Evolutionary conservation across 1,284 basidiomycete species (phyloP), one percentile per base, ranked within the genome.

Genomic region (Cutaneotrichosporon sp.): DNA sequence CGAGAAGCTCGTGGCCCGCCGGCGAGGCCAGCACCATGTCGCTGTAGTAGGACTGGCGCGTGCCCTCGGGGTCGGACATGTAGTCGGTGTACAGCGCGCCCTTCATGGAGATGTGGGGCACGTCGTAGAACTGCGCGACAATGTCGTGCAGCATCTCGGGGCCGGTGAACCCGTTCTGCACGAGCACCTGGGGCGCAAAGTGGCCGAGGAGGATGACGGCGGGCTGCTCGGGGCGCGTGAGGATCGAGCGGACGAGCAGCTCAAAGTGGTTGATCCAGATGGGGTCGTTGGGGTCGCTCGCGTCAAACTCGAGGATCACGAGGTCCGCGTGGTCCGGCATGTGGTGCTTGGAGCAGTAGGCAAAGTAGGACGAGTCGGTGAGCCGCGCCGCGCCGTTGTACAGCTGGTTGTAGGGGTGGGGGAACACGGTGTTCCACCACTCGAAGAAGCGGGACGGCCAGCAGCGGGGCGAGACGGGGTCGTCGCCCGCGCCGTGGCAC

Each of bases 391-490:
- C 94, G 29, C 94, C 94, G 76, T 97, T 97, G n/a, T 94, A 97
- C 67, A 97, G 85, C 77, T 97, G 93, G 10, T 91, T 92, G 1
- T 90, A 90, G 0, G 93, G 93, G 78, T 97, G 91, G 2, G 94
- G 94, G 81, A 97, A 97, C 11, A 97, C 86, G 54, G 84, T 85
- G 80, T 95, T 92, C 89, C 93, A 95, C 94, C 94, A 97, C 60
- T 88, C 83, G 82, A 97, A 97, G 81, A 97, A 91, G 51, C 86
- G 85, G n/a, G 89, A 87, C 0, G 94, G 93, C 78, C 95, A 97
- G 78, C 94, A 95, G 66, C 81, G 81, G 0, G 90, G 84, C 0
- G 91, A 87, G 58, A 97, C 83, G 3, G 91, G 92, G 76, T 95
- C 91, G 67, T 95, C 89, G 13, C 94, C 94, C 6, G 93, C 89